Conservation (phyloP, 306 rosid genomes). For the Macrotyloma uniflorum region DNA sequence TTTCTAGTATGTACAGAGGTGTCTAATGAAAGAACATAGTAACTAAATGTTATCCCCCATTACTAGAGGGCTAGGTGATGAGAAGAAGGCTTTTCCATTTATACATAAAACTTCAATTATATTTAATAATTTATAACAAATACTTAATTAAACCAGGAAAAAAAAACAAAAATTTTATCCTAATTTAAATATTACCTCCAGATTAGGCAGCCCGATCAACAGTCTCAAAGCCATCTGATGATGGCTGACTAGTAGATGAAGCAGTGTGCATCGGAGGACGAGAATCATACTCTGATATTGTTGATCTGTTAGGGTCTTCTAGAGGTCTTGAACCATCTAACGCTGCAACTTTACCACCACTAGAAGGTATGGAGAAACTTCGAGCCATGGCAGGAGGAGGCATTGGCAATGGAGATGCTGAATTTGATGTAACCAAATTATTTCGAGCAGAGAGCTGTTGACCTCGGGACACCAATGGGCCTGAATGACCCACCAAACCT, state of each 20-base stretch:
- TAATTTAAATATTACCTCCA: constrained; percentile 53
- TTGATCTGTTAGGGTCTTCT: constrained; percentile 46
- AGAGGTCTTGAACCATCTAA: constrained; percentile 45
- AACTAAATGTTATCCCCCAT: neutral
- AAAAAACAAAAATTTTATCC: neutral
- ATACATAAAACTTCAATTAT: neutral
- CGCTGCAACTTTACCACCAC: constrained; percentile 47
- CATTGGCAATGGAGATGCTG: constrained; percentile 70
- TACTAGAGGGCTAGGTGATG: neutral
- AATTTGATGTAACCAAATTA: constrained; percentile 39
- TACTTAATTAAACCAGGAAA: neutral
- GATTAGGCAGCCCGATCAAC: constrained; percentile 34
- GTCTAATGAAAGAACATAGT: neutral
- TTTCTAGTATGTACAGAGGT: neutral
- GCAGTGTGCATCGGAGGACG: constrained; percentile 56
- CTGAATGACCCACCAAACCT: constrained; percentile 67
- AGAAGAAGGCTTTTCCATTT: neutral
- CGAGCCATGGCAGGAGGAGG: constrained; percentile 64
- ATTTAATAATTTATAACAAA: constrained; percentile 9
- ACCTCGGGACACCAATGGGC: constrained; percentile 61
- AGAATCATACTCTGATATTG: constrained; percentile 43
- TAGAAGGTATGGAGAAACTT: constrained; percentile 76
- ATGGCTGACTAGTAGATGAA: constrained; percentile 47
- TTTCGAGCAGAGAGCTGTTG: constrained; percentile 50
- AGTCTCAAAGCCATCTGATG: constrained; percentile 39